Conservation (phyloP, 768 basidiomycete genomes). For the Tephrocybe sp. region DNA sequence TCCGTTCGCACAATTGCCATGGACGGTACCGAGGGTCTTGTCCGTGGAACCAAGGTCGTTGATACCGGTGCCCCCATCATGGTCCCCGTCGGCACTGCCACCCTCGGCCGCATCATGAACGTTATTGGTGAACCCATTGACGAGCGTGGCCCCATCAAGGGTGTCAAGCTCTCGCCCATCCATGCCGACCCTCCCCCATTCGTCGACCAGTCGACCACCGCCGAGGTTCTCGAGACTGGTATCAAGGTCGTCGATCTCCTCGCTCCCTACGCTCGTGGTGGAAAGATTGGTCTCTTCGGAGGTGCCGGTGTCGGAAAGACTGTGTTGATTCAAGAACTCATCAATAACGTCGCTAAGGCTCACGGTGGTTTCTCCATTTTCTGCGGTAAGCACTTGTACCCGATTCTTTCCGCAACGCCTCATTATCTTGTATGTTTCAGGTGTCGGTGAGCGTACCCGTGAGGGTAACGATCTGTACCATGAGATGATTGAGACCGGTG, state of each 20-base stretch:
- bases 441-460: slow-evolving; percentile 99
- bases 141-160: slow-evolving; percentile 98
- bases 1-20: slow-evolving; percentile 99
- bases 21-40: slow-evolving; percentile 99
- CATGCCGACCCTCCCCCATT: slow-evolving; percentile 97
- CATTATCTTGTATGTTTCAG: slow-evolving; percentile 35
- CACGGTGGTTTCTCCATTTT: slow-evolving; percentile 99
- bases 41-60: slow-evolving; percentile 95
- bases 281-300: slow-evolving; percentile 99
- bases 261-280: slow-evolving; percentile 99
- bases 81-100: slow-evolving; percentile 93
- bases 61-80: slow-evolving; percentile 97
- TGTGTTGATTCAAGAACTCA: slow-evolving; percentile 98
- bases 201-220: slow-evolving; percentile 98
- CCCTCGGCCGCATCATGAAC: slow-evolving; percentile 99
- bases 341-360: slow-evolving; percentile 99
- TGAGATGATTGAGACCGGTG: slow-evolving; percentile 99
- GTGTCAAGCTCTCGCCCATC: slow-evolving; percentile 88
- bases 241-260: slow-evolving; percentile 99
- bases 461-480: slow-evolving; percentile 99
- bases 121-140: slow-evolving; percentile 99
- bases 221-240: slow-evolving; percentile 98
- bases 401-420: neutral
- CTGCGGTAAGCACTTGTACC: slow-evolving; percentile 58
- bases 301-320: slow-evolving; percentile 99